Conservation (phyloP, 345 rosid genomes). For the Citrus unshiu region DNA sequence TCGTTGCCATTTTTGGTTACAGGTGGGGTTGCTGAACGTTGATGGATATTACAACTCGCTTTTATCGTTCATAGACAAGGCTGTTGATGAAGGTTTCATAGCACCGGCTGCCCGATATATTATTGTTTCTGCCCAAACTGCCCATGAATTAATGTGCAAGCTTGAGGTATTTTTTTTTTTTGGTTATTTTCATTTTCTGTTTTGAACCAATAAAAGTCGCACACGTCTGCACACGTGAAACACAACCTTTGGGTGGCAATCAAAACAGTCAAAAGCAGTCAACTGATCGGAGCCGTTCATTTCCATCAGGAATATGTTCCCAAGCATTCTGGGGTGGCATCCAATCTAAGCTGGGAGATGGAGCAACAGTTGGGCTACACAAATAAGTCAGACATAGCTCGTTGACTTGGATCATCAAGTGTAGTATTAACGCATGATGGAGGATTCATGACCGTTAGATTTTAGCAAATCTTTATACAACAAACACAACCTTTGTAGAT, state of each 20-base stretch:
- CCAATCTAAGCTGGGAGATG: slow-evolving; percentile 61
- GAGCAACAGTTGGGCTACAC: slow-evolving; percentile 56
- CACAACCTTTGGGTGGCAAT: background rate
- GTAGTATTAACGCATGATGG: background rate
- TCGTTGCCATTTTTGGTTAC: background rate
- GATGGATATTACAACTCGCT: slow-evolving; percentile 75
- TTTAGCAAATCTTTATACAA: slow-evolving; percentile 13
- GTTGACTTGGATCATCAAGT: slow-evolving; percentile 31
- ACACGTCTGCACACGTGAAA: background rate
- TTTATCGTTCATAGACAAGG: slow-evolving; percentile 71
- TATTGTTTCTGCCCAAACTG: slow-evolving; percentile 67
- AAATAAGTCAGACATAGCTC: slow-evolving; percentile 46
- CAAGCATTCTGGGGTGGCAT: slow-evolving; percentile 40
- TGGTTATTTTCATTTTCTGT: background rate
- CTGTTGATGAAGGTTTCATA: slow-evolving; percentile 79
- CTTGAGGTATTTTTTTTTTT: slow-evolving; percentile 45
- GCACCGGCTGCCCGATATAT: slow-evolving; percentile 70
- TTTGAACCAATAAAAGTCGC: background rate
- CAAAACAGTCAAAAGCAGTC: background rate
- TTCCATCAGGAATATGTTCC: slow-evolving; percentile 53
- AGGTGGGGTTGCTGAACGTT: slow-evolving; percentile 76
- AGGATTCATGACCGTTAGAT: slow-evolving; percentile 21
- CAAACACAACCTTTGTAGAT: slow-evolving; percentile 18
- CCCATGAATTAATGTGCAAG: slow-evolving; percentile 68
- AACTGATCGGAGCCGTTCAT: background rate